A percentile compares a stretch with the other conserved stretches of the same genome.
Conservation (phyloP, 495 filamentous ascomycete species). For the Rhizodiscina lignyota region DNA sequence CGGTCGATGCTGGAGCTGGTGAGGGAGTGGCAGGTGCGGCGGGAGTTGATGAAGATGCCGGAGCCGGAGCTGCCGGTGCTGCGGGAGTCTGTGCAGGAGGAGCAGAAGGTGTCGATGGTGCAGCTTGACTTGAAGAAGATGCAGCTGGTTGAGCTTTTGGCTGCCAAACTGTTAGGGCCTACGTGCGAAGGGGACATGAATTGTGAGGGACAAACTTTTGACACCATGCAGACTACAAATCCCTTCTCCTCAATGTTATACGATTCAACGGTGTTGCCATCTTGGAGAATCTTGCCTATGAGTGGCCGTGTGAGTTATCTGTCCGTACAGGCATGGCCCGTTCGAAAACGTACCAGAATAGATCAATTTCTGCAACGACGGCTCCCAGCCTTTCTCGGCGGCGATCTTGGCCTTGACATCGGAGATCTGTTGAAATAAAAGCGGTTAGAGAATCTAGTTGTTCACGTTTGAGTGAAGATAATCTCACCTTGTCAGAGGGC, state of each 20-base stretch:
- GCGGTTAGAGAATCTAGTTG: no score
- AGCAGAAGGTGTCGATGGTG: conserved; percentile 43
- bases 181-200: not conserved
- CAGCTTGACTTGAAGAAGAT: conserved; percentile 35
- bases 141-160: conserved; percentile 49
- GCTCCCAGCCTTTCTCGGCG: conserved; percentile 80
- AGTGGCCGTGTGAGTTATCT: conserved; percentile 3
- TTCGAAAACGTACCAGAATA: conserved; percentile 67
- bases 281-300: conserved; percentile 89
- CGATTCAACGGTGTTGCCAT: conserved; percentile 85
- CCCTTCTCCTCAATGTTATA: conserved; percentile 99
- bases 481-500: conserved; percentile 74
- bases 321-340: not conserved
- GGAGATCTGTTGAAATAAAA: no score
- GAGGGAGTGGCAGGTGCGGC: conserved; percentile 38
- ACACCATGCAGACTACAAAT: conserved; percentile 92
- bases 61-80: conserved; percentile 41
- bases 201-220: conserved; percentile 50
- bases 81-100: conserved; percentile 53
- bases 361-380: conserved; percentile 79
- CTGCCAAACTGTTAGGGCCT: conserved; percentile 15
- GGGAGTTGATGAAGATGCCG: conserved; percentile 41
- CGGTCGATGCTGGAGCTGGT: conserved; percentile 42
- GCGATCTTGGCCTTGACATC: conserved; percentile 81
- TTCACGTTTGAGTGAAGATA: no score